These are phyloP conservation scores for Mycena kentingensis DNA, from an alignment of 768 basidiomycete species.

Conservation along the genomic window DNA sequence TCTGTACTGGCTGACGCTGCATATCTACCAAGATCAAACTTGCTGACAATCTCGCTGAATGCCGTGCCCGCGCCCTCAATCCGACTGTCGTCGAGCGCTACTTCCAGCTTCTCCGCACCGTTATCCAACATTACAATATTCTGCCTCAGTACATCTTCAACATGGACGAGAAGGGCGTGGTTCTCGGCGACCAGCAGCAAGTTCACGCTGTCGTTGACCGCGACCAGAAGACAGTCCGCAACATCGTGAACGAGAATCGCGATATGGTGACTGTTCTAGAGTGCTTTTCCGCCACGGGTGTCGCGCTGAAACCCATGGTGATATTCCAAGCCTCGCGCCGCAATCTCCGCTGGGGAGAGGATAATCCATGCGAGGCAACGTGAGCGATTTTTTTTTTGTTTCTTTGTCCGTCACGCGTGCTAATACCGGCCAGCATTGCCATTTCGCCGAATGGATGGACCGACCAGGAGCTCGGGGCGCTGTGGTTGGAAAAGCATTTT, in stretches of 20 bases:
- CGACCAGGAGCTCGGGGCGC: slow-evolving; percentile 18
- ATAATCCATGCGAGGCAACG: slow-evolving; percentile 2
- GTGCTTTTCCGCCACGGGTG: not conserved
- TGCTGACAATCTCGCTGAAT: no score
- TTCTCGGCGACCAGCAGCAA: slow-evolving; percentile 3
- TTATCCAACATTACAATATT: no score
- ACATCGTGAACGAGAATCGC: not conserved
- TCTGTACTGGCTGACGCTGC: no score
- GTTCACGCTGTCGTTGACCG: slow-evolving; percentile 7
- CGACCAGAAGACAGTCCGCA: slow-evolving; percentile 3
- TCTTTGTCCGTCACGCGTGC: not conserved
- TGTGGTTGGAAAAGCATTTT: slow-evolving; percentile 24
- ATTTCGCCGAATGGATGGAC: slow-evolving; percentile 28
- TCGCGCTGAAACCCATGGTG: not conserved
- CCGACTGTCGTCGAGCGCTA: no score
- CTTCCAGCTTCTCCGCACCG: no score
- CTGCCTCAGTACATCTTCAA: not conserved
- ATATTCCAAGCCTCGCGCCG: not conserved
- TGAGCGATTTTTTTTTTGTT: not conserved
- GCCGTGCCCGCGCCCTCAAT: no score
- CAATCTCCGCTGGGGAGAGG: not conserved
- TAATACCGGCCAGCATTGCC: slow-evolving; percentile 1
- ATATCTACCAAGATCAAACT: no score
- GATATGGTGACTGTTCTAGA: not conserved
- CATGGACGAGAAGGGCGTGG: slow-evolving; percentile 17